Evolutionary conservation across 306 rosid genomes (phyloP).

Genomic region (Lupinus albus): DNA sequence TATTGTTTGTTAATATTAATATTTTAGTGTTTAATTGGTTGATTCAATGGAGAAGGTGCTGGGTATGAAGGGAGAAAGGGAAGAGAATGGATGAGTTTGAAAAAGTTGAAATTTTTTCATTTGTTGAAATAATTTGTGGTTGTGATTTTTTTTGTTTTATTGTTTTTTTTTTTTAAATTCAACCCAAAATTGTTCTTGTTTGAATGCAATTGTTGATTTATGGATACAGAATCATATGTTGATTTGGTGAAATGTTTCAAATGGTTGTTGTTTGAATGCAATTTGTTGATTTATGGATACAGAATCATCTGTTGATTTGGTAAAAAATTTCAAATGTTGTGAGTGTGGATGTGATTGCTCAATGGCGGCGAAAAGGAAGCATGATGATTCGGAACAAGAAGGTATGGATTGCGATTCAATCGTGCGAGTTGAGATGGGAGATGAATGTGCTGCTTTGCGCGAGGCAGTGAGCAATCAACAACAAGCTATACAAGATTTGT

Average conservation of each 20-base stretch:
- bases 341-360: slow-evolving; percentile 61
- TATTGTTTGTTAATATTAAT: slow-evolving; percentile 1
- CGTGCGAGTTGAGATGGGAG: slow-evolving; percentile 65
- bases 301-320: slow-evolving; percentile 42
- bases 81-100: slow-evolving; percentile 16
- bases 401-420: slow-evolving; percentile 43
- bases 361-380: slow-evolving; percentile 57
- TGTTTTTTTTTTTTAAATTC: not conserved
- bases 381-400: slow-evolving; percentile 51
- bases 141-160: not conserved
- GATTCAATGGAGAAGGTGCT: slow-evolving; percentile 32
- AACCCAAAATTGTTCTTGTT: not conserved
- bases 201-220: slow-evolving; percentile 44
- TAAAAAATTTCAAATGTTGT: slow-evolving; percentile 58
- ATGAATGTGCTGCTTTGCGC: slow-evolving; percentile 71
- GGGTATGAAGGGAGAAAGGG: slow-evolving; percentile 39
- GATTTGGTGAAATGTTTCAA: slow-evolving; percentile 46
- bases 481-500: slow-evolving; percentile 63
- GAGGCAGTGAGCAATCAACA: slow-evolving; percentile 76
- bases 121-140: slow-evolving; percentile 15
- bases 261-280: slow-evolving; percentile 40
- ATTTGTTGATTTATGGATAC: slow-evolving; percentile 64
- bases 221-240: slow-evolving; percentile 68
- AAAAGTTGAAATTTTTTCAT: slow-evolving; percentile 10
- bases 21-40: slow-evolving; percentile 45